Percentiles rank a stretch among this genome's conserved stretches.
These are phyloP conservation scores for Mortierella sp. DNA, from an alignment of 371 early-diverging fungal species.

Conservation along the genomic window DNA sequence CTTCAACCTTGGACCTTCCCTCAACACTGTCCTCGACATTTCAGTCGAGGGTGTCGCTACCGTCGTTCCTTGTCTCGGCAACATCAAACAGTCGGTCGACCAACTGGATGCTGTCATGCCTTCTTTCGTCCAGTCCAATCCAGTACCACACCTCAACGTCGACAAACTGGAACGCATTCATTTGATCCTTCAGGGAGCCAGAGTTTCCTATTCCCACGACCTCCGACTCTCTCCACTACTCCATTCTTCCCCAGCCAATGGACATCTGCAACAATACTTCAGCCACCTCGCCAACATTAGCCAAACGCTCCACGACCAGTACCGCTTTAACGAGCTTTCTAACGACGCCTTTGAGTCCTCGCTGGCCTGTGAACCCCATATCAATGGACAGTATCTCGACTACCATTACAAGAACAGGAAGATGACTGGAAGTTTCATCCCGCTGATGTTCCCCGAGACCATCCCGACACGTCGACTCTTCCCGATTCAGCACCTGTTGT, in stretches of 20 bases:
- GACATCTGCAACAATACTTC: constrained; percentile 57
- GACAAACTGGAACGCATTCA: constrained; percentile 43
- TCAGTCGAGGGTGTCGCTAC: constrained; percentile 1
- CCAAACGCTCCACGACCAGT: constrained; percentile 50
- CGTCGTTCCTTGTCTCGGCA: constrained; percentile 36
- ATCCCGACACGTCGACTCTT: constrained; percentile 61
- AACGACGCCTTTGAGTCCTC: constrained; percentile 66
- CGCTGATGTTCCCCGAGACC: constrained; percentile 63
- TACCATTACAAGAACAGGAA: constrained; percentile 56
- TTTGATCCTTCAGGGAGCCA: constrained; percentile 26
- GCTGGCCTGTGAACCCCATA: constrained; percentile 68
- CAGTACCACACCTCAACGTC: constrained; percentile 36
- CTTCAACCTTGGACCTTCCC: constrained; percentile 28
- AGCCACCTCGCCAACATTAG: constrained; percentile 57
- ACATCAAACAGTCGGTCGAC: constrained; percentile 45
- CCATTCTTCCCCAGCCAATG: not conserved
- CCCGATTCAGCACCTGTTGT: constrained; percentile 39
- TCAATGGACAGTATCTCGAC: constrained; percentile 67
- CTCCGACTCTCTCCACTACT: not conserved
- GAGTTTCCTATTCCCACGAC: constrained; percentile 6
- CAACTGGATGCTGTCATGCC: constrained; percentile 40
- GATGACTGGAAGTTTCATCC: constrained; percentile 50
- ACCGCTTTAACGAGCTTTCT: constrained; percentile 44
- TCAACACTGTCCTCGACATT: constrained; percentile 17
- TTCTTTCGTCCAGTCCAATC: constrained; percentile 36